These are phyloP conservation scores for Abrus precatorius DNA, from an alignment of 306 rosid genomes.

Conservation along the genomic window DNA sequence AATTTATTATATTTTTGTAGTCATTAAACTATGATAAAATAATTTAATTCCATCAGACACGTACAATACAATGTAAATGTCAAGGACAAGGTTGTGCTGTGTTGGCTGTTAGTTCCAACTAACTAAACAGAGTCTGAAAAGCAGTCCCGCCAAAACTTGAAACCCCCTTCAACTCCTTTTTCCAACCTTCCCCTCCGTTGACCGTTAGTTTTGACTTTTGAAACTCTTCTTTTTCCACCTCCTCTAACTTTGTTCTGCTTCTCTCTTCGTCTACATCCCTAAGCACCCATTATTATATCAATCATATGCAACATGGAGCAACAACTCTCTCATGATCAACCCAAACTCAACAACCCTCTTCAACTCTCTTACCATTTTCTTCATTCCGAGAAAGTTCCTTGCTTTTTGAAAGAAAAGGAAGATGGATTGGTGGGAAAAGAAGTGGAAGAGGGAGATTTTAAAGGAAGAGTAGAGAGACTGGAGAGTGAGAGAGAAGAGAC, in stretches of 20 bases:
- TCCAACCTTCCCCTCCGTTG: constrained; percentile 49
- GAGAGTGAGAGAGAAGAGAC: constrained; percentile 54
- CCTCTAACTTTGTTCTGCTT: constrained; percentile 18
- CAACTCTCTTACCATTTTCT: not conserved
- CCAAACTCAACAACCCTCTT: constrained; percentile 30
- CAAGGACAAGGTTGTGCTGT: not conserved
- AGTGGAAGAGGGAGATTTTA: constrained; percentile 44
- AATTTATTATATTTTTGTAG: no score
- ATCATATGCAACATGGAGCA: constrained; percentile 57
- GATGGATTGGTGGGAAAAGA: constrained; percentile 48
- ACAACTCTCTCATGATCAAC: constrained; percentile 15
- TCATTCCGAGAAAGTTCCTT: constrained; percentile 44
- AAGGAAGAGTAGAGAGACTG: constrained; percentile 55
- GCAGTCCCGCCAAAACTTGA: constrained; percentile 20
- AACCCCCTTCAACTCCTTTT: not conserved
- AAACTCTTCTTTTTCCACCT: not conserved
- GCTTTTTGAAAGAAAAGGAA: constrained; percentile 48
- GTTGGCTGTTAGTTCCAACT: not conserved
- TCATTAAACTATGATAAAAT: no score
- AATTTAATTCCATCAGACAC: no score
- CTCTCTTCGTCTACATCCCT: constrained; percentile 46
- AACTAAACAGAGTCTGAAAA: not conserved
- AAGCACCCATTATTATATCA: constrained; percentile 26
- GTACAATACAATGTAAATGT: no score
- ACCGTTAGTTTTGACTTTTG: constrained; percentile 65